phyloP scores from a whole-genome alignment of 441 rosid genomes.

The Biscutella laevigata region DNA sequence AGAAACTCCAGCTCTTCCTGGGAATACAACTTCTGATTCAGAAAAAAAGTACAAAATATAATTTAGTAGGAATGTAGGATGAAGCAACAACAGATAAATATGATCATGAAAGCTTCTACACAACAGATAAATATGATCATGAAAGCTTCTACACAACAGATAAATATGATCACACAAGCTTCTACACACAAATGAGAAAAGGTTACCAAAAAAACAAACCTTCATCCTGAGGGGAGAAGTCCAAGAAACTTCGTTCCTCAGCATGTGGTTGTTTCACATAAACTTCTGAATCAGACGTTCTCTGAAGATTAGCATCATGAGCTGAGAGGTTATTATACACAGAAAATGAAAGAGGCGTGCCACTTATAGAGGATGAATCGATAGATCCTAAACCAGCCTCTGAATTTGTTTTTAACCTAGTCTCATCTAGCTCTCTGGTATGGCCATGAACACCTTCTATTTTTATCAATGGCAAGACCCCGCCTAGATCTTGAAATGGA shows the following conservation, averaged over 20 bases:
- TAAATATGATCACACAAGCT: no score
- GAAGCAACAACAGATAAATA: background rate
- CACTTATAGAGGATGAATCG: constrained; percentile 26
- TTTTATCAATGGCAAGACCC: constrained; percentile 51
- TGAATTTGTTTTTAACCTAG: constrained; percentile 30
- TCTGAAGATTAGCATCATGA: constrained; percentile 33
- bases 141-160: no score
- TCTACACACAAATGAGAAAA: background rate
- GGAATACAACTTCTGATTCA: constrained; percentile 57
- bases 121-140: no score
- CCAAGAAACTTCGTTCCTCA: constrained; percentile 42
- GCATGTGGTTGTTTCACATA: constrained; percentile 30
- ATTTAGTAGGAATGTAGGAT: constrained; percentile 11
- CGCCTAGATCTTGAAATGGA: constrained; percentile 49
- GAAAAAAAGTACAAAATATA: constrained; percentile 13
- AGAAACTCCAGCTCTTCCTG: constrained; percentile 61
- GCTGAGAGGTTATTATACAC: constrained; percentile 26
- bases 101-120: background rate
- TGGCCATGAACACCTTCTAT: constrained; percentile 14
- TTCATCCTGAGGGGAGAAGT: constrained; percentile 52
- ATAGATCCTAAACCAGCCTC: constrained; percentile 30
- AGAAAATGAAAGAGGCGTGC: constrained; percentile 20
- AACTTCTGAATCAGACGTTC: constrained; percentile 34
- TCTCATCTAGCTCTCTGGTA: constrained; percentile 28
- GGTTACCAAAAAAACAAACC: constrained; percentile 33